phyloP scores from a whole-genome alignment of 176 grass and related monocot genomes.

The Raddia guianensis region DNA sequence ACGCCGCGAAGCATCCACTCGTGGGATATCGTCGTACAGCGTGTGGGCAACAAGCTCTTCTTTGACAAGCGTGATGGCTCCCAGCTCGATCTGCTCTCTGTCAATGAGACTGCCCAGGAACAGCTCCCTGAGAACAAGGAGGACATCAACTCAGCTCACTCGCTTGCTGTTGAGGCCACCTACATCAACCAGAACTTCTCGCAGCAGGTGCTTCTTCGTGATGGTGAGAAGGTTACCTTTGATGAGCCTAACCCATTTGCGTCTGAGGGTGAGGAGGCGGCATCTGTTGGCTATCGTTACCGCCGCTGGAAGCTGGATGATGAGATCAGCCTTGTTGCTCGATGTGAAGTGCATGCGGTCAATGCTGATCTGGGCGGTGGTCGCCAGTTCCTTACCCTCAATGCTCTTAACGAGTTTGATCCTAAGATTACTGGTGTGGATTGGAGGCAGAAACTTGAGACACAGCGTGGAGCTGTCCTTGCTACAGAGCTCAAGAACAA shows the following conservation, averaged over 20 bases:
- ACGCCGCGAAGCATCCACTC: constrained; percentile 69
- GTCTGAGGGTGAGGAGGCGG: constrained; percentile 62
- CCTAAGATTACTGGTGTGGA: constrained; percentile 82
- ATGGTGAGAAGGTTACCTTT: constrained; percentile 76
- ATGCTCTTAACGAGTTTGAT: constrained; percentile 85
- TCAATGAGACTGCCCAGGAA: constrained; percentile 83
- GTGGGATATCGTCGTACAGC: constrained; percentile 85
- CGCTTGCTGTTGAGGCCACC: constrained; percentile 72
- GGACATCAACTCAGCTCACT: constrained; percentile 76
- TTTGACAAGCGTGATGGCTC: constrained; percentile 86
- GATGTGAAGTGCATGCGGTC: constrained; percentile 75
- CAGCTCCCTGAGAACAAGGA: constrained; percentile 78
- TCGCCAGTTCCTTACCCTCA: constrained; percentile 67
- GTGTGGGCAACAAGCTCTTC: constrained; percentile 89
- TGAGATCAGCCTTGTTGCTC: constrained; percentile 65
- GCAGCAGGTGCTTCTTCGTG: constrained; percentile 64
- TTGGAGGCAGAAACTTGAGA: constrained; percentile 89
- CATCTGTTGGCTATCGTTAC: constrained; percentile 76
- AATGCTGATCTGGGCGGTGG: constrained; percentile 50
- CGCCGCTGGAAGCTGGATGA: constrained; percentile 80
- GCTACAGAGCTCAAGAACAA: constrained; percentile 95
- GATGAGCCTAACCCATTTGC: constrained; percentile 87
- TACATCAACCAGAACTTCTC: constrained; percentile 96
- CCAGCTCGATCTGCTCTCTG: constrained; percentile 75
- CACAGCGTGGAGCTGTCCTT: constrained; percentile 76